Evolutionary conservation across 139 green algal genomes (phyloP).

Genomic region (Volvox africanus): DNA sequence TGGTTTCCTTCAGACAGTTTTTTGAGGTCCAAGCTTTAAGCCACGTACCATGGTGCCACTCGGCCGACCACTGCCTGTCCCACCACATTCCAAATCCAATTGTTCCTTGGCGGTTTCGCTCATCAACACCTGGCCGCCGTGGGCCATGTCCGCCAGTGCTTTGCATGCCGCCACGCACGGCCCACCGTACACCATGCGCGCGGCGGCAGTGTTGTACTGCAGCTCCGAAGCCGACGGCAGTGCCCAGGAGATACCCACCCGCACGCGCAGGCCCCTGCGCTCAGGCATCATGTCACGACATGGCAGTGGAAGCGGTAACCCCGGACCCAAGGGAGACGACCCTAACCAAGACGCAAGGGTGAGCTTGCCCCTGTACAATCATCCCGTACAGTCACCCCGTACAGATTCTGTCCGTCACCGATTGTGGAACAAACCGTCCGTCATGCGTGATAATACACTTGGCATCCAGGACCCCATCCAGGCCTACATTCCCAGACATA

Average conservation of each 20-base stretch:
- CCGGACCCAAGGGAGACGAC: no score
- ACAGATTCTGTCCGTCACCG: no score
- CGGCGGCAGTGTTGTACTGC: conserved; percentile 22
- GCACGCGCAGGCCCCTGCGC: conserved; percentile 30
- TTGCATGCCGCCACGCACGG: conserved; percentile 14
- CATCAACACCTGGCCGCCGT: conserved; percentile 33
- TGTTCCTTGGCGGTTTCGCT: background rate
- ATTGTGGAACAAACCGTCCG: no score
- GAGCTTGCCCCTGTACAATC: no score
- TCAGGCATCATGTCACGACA: background rate
- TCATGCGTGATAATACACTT: no score
- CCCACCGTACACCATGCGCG: conserved; percentile 32
- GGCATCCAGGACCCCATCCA: no score
- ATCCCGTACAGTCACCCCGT: no score
- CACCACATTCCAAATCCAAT: background rate
- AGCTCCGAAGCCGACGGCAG: background rate
- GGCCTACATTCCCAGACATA: no score
- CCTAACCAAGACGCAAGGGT: no score
- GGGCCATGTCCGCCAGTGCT: conserved; percentile 28
- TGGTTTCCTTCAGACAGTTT: no score
- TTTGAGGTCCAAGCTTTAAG: background rate
- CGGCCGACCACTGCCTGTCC: background rate
- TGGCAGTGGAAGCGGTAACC: no score
- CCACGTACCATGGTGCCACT: background rate
- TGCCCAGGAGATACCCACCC: background rate